phyloP scores from a whole-genome alignment of 305 asterid species.

The Solanum hybrid region DNA sequence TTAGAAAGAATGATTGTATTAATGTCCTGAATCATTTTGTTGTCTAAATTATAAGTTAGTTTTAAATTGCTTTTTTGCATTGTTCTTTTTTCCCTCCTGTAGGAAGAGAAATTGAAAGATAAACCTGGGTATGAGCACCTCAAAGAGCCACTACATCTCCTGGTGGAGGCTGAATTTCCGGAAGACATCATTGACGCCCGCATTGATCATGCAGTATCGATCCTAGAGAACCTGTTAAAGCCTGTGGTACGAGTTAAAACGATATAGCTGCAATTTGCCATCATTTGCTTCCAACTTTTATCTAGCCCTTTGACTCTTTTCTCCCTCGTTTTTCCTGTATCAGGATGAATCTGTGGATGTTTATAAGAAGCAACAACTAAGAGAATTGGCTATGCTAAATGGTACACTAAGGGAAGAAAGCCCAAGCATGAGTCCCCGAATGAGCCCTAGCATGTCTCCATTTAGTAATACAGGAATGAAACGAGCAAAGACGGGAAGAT shows the following conservation, averaged over 20 bases:
- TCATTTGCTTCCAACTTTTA: not conserved
- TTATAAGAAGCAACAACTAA: conserved; percentile 69
- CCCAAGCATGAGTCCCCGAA: conserved; percentile 70
- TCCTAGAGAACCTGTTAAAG: conserved; percentile 62
- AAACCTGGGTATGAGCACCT: conserved; percentile 82
- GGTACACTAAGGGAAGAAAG: conserved; percentile 72
- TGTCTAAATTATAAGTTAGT: not conserved
- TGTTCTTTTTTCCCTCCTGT: conserved; percentile 1
- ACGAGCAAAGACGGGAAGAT: conserved; percentile 64
- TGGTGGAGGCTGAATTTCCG: conserved; percentile 74
- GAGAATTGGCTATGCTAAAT: conserved; percentile 69
- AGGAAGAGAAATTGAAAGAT: conserved; percentile 72
- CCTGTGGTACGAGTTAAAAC: conserved; percentile 50
- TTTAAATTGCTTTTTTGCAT: not conserved
- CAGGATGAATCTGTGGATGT: conserved; percentile 73
- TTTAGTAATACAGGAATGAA: conserved; percentile 58
- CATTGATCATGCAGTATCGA: conserved; percentile 50
- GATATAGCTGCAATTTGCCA: not conserved
- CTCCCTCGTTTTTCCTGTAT: not conserved
- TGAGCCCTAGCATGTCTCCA: conserved; percentile 79
- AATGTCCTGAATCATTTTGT: not conserved
- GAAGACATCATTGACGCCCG: conserved; percentile 63
- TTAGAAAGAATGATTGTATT: not conserved
- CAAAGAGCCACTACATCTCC: conserved; percentile 79
- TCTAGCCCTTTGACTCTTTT: not conserved